phyloP scores from a whole-genome alignment of 192 early-diverging fungal species.

The Backusella tarrabulga region DNA sequence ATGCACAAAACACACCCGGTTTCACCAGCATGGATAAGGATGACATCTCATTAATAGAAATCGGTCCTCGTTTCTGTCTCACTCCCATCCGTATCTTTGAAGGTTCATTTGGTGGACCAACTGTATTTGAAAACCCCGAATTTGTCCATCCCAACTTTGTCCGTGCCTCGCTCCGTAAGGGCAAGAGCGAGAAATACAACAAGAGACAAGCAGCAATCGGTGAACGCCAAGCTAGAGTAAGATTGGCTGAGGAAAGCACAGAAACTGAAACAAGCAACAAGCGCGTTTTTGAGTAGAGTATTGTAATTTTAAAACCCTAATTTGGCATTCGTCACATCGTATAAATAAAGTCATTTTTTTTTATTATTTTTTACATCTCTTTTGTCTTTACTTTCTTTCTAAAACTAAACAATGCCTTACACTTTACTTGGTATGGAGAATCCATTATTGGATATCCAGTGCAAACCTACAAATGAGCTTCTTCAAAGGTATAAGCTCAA shows the following conservation, averaged over 20 bases:
- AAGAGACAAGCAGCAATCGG: conserved; percentile 41
- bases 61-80: conserved; percentile 96
- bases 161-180: conserved; percentile 43
- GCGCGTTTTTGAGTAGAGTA: conserved; percentile 12
- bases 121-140: conserved; percentile 87
- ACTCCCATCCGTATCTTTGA: conserved; percentile 93
- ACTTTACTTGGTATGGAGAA: conserved; percentile 90
- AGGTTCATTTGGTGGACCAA: conserved; percentile 90
- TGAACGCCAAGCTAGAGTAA: conserved; percentile 47
- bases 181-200: conserved; percentile 52
- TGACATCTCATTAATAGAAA: conserved; percentile 86
- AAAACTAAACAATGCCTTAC: conserved; percentile 12
- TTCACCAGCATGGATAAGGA: conserved; percentile 57
- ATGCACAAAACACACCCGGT: conserved; percentile 49
- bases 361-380: background rate
- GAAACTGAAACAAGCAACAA: conserved; percentile 46
- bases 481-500: conserved; percentile 83
- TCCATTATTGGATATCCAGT: conserved; percentile 97
- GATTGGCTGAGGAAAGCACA: conserved; percentile 43
- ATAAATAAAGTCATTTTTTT: background rate
- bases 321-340: background rate
- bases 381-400: background rate
- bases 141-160: conserved; percentile 75
- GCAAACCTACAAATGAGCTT: conserved; percentile 67
- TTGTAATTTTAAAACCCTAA: background rate